Evolutionary conservation across 2,329 filamentous ascomycete species (phyloP), one percentile per base, ranked within the genome.

Genomic region (Scolecobasidium constrictum): DNA sequence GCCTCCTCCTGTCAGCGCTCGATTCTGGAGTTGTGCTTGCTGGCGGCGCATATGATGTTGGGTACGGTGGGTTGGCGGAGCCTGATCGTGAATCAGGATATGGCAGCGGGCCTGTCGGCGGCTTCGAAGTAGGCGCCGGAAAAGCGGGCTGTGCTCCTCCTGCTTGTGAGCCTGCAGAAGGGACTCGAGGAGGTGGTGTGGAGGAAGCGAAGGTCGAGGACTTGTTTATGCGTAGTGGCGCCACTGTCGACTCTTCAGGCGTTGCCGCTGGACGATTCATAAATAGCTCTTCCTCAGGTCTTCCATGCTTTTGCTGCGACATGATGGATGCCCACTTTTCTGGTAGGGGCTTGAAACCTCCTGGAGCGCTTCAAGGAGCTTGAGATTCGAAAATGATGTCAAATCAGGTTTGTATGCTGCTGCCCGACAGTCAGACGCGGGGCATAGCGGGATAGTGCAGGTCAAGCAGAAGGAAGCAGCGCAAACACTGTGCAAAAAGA

Each of bases 191-290:
- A 37, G 63, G 64, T 46, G 63, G 60, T 51, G 55, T 64, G 38
- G 70, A 65, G 3, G 63, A 60, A n/a, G 60, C 21, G 26, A n/a
- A 7, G 67, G 64, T 43, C 71, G 72, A 54, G 3, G 44, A 36
- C 62, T 93, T 93, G 67, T 81, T 81, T 59, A 94, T 93, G 56
- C 86, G 78, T 63, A 94, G 64, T 47, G 87, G 87, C 54, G 84
- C 84, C 52, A 94, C 75, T 15, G 83, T 85, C 45, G 86, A 84
- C 54, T 84, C 86, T 54, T 86, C 78, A 36, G 63, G 61, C 43
- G 62, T 65, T 40, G 60, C 53, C 35, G 43, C 36, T 62, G 62
- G 46, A 57, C 63, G 47, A 35, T 71, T 62, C 50, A 93, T 74
- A 66, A 93, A 90, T 68, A 93, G 81, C 71, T 90, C 86, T 63